Percentiles rank a stretch among this genome's conserved stretches.
phyloP scores from a whole-genome alignment of 805 yeast genomes.

The Danielia oregonensis region DNA sequence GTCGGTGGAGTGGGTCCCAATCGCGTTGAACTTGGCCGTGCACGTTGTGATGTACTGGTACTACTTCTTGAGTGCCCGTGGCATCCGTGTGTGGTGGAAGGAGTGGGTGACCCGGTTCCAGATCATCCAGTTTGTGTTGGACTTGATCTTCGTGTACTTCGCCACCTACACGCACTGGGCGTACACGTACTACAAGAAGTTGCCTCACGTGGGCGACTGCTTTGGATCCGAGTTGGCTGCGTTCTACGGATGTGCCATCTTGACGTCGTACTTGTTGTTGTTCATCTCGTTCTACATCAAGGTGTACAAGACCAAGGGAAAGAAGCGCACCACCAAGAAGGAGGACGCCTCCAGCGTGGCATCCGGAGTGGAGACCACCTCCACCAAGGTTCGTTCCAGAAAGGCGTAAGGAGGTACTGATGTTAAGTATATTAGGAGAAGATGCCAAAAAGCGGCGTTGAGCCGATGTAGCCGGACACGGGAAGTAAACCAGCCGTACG shows the following conservation, averaged over 20 bases:
- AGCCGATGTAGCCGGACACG: too few relatives aligned
- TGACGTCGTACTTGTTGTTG: conserved; percentile 82
- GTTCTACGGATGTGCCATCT: conserved; percentile 79
- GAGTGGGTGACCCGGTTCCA: conserved; percentile 98
- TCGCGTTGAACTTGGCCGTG: conserved; percentile 81
- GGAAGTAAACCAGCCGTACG: too few relatives aligned
- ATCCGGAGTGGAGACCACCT: conserved; percentile 11
- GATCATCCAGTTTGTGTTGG: conserved; percentile 88
- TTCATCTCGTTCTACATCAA: conserved; percentile 91
- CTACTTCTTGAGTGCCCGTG: conserved; percentile 89
- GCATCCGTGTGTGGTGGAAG: conserved; percentile 98
- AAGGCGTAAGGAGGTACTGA: too few relatives aligned
- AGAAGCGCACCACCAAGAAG: conserved; percentile 17
- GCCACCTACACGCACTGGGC: conserved; percentile 92
- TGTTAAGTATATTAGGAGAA: too few relatives aligned
- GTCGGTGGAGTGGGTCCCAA: conserved; percentile 93
- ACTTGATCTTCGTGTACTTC: conserved; percentile 85
- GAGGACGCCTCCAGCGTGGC: conserved; percentile 6
- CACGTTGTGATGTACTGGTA: conserved; percentile 98
- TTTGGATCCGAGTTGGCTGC: conserved; percentile 94
- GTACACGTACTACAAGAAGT: conserved; percentile 51
- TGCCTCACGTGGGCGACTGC: conserved; percentile 80
- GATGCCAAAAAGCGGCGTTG: too few relatives aligned
- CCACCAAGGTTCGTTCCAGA: conserved; percentile 31
- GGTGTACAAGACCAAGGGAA: conserved; percentile 60